phyloP scores from a whole-genome alignment of 495 filamentous ascomycete genomes.

The Penicillium taxi region DNA sequence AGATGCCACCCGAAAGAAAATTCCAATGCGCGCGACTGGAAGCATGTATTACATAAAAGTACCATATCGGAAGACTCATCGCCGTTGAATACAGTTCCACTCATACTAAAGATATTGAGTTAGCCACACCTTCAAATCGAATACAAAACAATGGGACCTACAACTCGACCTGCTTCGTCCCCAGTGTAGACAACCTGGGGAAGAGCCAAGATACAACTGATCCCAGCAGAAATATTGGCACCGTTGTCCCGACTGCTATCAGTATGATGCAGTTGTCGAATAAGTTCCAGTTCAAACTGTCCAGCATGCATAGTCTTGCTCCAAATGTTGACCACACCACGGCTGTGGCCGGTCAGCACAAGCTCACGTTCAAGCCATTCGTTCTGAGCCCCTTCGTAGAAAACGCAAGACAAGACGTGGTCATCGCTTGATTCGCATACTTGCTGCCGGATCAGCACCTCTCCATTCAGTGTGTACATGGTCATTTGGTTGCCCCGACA shows the following conservation, averaged over 20 bases:
- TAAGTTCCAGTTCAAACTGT: slow-evolving; percentile 51
- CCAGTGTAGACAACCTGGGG: slow-evolving; percentile 83
- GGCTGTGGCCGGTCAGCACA: slow-evolving; percentile 78
- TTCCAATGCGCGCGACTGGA: no score
- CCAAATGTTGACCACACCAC: slow-evolving; percentile 77
- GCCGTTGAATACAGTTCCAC: slow-evolving; percentile 75
- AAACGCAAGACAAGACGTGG: slow-evolving; percentile 69
- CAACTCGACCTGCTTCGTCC: slow-evolving; percentile 80
- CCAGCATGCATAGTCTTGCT: slow-evolving; percentile 44
- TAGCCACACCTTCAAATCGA: slow-evolving; percentile 6
- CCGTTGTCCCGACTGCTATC: slow-evolving; percentile 66
- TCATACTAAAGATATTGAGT: slow-evolving; percentile 55
- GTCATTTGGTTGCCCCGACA: slow-evolving; percentile 64
- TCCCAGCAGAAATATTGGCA: slow-evolving; percentile 67
- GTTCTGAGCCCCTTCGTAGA: slow-evolving; percentile 85
- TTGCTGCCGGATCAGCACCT: slow-evolving; percentile 68
- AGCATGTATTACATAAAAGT: no score
- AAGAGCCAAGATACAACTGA: slow-evolving; percentile 82
- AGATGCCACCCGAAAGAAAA: no score
- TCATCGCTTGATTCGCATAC: slow-evolving; percentile 68
- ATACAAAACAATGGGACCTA: slow-evolving; percentile 28
- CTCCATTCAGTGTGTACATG: slow-evolving; percentile 86
- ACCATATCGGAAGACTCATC: no score
- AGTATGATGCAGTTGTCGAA: slow-evolving; percentile 77
- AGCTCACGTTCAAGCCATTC: slow-evolving; percentile 88